These are phyloP conservation scores for Lanmaoa pseudosensibilis DNA, from an alignment of 768 basidiomycete genomes.

Conservation along the genomic window DNA sequence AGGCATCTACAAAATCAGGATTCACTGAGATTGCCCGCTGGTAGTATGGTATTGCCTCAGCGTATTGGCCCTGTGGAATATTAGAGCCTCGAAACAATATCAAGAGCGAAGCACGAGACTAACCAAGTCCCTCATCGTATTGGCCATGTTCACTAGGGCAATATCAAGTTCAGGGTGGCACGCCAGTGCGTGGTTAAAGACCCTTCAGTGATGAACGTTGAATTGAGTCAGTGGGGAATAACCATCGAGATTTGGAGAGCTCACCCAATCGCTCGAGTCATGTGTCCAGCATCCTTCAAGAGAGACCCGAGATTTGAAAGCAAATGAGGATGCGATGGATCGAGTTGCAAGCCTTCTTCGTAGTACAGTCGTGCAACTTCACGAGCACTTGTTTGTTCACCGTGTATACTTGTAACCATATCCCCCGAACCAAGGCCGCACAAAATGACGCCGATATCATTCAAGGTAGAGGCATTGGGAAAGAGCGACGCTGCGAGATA, in stretches of 20 bases:
- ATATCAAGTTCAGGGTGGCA: constrained; percentile 49
- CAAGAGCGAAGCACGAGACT: constrained; percentile 3
- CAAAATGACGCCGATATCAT: constrained; percentile 51
- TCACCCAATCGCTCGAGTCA: constrained; percentile 43
- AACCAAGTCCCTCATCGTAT: constrained; percentile 50
- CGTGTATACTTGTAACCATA: constrained; percentile 19
- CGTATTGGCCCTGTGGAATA: constrained; percentile 36
- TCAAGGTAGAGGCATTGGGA: constrained; percentile 47
- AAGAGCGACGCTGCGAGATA: constrained; percentile 47
- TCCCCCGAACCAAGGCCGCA: constrained; percentile 34
- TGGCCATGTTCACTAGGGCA: constrained; percentile 52
- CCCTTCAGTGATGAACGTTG: constrained; percentile 20
- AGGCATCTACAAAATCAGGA: constrained; percentile 46
- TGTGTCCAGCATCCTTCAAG: constrained; percentile 47
- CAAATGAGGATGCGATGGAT: constrained; percentile 48
- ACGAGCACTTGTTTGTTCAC: constrained; percentile 28
- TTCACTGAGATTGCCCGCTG: constrained; percentile 43
- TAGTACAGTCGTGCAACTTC: constrained; percentile 47
- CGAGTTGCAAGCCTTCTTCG: constrained; percentile 42
- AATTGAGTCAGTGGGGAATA: constrained; percentile 2
- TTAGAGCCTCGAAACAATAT: neutral
- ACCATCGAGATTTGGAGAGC: constrained; percentile 5
- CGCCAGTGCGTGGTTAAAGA: constrained; percentile 42
- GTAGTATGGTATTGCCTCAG: constrained; percentile 48
- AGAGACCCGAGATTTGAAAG: constrained; percentile 52